Evolutionary conservation across 345 rosid genomes (phyloP).

Genomic region (Eutrema japonicum): DNA sequence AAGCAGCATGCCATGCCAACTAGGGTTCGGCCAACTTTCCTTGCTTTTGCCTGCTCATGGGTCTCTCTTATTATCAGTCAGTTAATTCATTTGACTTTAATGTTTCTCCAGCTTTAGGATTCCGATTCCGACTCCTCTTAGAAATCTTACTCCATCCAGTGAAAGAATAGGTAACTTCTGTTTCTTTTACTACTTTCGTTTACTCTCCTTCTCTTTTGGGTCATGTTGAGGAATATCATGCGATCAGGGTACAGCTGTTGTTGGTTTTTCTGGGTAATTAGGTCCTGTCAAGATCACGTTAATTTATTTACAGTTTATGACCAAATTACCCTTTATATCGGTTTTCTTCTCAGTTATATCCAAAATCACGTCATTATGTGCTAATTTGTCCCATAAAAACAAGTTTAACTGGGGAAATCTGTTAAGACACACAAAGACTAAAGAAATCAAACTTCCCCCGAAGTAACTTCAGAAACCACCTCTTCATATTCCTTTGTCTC

Average conservation of each 20-base stretch:
- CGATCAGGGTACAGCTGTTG: neutral
- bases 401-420: slow-evolving; percentile 13
- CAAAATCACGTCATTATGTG: slow-evolving; percentile 13
- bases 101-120: too few species aligned
- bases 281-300: neutral
- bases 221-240: slow-evolving; percentile 4
- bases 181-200: too few species aligned
- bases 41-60: too few species aligned
- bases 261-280: too few species aligned
- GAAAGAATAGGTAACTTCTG: too few species aligned
- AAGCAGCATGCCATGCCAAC: too few species aligned
- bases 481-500: slow-evolving; percentile 37
- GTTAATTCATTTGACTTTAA: too few species aligned
- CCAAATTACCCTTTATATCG: neutral
- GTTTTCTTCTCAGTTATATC: neutral
- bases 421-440: slow-evolving; percentile 8
- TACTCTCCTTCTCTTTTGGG: neutral
- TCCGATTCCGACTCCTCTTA: too few species aligned
- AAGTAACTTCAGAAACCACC: slow-evolving; percentile 32
- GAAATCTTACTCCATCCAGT: too few species aligned
- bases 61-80: too few species aligned
- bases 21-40: too few species aligned
- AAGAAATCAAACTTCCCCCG: slow-evolving; percentile 22
- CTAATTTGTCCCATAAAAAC: neutral
- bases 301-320: neutral